Base-by-base conservation (phyloP, 192 early-diverging fungal species). In the Backusella liffmaniae region DNA sequence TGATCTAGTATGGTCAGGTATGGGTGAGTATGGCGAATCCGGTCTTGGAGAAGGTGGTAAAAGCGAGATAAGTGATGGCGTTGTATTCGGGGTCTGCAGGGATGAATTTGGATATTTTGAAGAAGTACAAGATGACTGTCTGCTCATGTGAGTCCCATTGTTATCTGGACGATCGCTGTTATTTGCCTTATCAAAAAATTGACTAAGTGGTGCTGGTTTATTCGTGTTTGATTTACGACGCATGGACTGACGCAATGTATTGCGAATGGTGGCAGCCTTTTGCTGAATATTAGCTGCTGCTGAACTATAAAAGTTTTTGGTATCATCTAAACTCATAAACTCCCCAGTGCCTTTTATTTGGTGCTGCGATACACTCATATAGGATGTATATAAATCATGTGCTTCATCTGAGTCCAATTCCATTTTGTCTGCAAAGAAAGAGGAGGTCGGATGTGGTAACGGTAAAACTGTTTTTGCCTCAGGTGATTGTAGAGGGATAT, bases 391-490 rank as follows among this genome's bases (percentile, higher is more conserved):
- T 23, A 76, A 23, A 10, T 76, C 75, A 46, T 67, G 34, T n/a
- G 66, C 75, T 30, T 76, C 75, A 34, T 44, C 36, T n/a, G 74
- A 75, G 41, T 75, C 56, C 39, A 75, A 36, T 59, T 76, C 75
- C 49, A 76, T 49, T 56, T 76, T 76, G 42, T 76, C 75, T 39
- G 75, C 46, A 39, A 76, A 76, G 32, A 76, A 36, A 42, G 70
- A 72, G 36, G 70, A 72, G 42, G 21, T 72, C 9, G 67, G 67
- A 37, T n/a, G 67, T 23, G 67, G 67, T 36, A 69, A 41, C 34
- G 67, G 67, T 39, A 69, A 39, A 21, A 8, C 21, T 69, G 26
- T 69, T 69, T 37, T 36, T 23, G 9, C 3, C n/a, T 69, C 36
- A 21, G 36, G 35, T 23, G 67, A 69, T 41, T 35, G 67, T 12